A percentile compares a stretch with the other conserved stretches of the same genome.
These are phyloP conservation scores for Corymbia calophylla DNA, from an alignment of 441 rosid species.

Conservation along the genomic window DNA sequence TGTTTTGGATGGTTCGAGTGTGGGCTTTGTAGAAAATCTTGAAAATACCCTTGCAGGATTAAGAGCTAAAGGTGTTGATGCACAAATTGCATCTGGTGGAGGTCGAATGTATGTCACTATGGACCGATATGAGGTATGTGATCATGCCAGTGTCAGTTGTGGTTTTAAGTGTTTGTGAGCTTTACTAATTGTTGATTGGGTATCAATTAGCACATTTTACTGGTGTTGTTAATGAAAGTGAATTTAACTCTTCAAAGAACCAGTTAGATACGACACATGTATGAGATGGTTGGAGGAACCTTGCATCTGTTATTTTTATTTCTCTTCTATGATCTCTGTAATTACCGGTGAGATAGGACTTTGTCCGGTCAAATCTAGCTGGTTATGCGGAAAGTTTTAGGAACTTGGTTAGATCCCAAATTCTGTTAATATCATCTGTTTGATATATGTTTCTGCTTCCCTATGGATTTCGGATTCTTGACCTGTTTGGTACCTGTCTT, in stretches of 20 bases:
- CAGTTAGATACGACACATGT: background rate
- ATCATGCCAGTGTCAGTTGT: background rate
- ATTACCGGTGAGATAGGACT: background rate
- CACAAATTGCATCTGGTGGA: conserved; percentile 95
- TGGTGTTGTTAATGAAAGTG: background rate
- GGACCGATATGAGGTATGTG: conserved; percentile 93
- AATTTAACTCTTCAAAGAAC: background rate
- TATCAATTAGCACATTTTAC: background rate
- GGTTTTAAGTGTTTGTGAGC: background rate
- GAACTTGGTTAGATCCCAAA: background rate
- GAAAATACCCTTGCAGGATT: conserved; percentile 57
- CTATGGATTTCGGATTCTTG: background rate
- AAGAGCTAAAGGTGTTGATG: conserved; percentile 72
- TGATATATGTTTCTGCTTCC: background rate
- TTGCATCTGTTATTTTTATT: background rate
- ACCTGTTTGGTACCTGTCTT: background rate
- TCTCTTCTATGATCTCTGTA: background rate
- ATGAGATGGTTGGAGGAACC: background rate
- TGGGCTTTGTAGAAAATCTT: conserved; percentile 81
- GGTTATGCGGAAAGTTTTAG: background rate
- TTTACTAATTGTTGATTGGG: background rate
- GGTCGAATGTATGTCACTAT: conserved; percentile 96
- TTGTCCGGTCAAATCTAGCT: background rate
- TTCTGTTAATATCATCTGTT: background rate
- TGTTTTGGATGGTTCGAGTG: conserved; percentile 92